Conservation (phyloP, 768 basidiomycete species). For the Boletus vermiculosoides region DNA sequence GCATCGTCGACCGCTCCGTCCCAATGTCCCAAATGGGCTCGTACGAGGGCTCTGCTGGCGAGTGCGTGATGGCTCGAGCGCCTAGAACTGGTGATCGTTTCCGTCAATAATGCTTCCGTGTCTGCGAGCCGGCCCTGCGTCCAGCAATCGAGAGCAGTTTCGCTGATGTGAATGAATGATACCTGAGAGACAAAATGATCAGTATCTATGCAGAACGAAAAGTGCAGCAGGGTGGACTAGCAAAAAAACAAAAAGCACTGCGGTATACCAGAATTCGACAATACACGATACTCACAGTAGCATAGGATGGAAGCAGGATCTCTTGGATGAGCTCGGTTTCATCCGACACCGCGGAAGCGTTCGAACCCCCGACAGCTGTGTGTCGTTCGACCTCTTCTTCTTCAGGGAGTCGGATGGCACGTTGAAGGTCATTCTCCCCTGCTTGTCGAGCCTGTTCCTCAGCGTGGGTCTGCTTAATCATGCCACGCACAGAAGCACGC, state of each 20-base stretch:
- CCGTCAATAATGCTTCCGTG: too few relatives aligned
- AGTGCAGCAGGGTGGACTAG: not conserved
- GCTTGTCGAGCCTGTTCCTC: conserved; percentile 60
- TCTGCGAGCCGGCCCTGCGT: too few relatives aligned
- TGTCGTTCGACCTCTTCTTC: conserved; percentile 84
- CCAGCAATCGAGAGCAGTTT: not conserved
- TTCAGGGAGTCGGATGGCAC: conserved; percentile 82
- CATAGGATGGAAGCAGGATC: not conserved
- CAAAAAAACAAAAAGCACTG: too few relatives aligned
- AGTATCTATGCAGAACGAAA: not conserved
- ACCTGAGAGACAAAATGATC: not conserved
- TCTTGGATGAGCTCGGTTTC: conserved; percentile 36
- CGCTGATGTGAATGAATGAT: not conserved
- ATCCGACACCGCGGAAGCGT: conserved; percentile 77
- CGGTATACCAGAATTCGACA: too few relatives aligned
- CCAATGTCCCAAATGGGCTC: too few relatives aligned
- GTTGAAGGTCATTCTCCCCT: conserved; percentile 81
- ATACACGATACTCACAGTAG: not conserved
- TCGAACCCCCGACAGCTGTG: conserved; percentile 69
- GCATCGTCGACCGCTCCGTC: too few relatives aligned
- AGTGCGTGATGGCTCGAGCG: too few relatives aligned
- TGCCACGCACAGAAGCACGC: conserved; percentile 82
- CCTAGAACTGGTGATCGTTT: too few relatives aligned
- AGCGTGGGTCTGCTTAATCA: conserved; percentile 56
- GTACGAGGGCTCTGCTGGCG: too few relatives aligned